Base-by-base conservation (phyloP, 768 basidiomycete species). In the Termitomyces sp. region DNA sequence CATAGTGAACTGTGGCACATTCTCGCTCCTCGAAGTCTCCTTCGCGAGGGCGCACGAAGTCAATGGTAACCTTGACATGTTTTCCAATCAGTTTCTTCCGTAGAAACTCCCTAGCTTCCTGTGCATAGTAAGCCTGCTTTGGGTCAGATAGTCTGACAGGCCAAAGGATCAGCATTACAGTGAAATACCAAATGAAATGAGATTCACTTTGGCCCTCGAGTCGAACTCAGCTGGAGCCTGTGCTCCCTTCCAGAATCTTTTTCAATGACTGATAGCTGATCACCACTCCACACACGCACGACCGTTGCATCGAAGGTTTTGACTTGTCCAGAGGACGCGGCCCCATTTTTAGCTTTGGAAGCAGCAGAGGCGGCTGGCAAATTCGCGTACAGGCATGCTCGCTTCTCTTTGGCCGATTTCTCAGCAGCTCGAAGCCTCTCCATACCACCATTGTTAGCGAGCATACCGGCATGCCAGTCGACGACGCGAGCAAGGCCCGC, bases 381-480 rank as follows among this genome's bases (percentile, higher is more conserved):
- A 63, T 77, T 82, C 24, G 87, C 86, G 63, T 90, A 93, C 9
- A 96, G 75, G 57, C 75, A 83, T 2, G 77, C 69, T 30, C 84
- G 82, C 64, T 82, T 87, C 66, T 90, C 86, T 68, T 90, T 92
- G 21, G 91, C 93, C 46, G 62, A 66, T 67, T 80, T 87, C 71
- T 98, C 95, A 0, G 91, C 92, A 1, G 83, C 81, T 50, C 95
- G 85, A 28, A 98, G 79, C 41, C 84, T 85, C 63, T 95, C 93
- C 83, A 98, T 91, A 5, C 84, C 89, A 40, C 93, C 93, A 50
- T 79, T 76, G 51, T 77, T 81, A 1, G 92, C 84, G 21, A 99
- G 82, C 81, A 98, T 88, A 21, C 95, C 95, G 15, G 96, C 94
- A 68, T 99, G 96, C 95, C 95, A 98, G 66, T 96, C 95, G 56